Base-by-base conservation (phyloP, 768 basidiomycete genomes). In the Suillus fuscotomentosus region DNA sequence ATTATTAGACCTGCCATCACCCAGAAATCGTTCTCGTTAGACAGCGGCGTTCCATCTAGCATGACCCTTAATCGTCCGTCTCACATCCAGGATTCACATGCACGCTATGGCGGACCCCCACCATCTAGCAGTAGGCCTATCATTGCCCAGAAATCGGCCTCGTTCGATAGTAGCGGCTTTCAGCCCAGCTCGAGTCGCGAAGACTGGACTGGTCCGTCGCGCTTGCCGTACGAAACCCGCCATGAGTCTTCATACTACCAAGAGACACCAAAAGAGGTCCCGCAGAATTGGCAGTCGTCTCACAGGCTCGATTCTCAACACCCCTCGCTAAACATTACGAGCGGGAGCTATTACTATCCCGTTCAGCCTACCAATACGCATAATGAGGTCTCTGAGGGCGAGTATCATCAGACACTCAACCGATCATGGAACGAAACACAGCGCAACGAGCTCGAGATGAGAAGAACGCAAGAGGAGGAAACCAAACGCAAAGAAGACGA, bases 121-220 rank as follows among this genome's bases (percentile, higher is more conserved):
- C 67, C 75, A 0, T 71, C 76, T 4, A 70, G 72, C 14, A 76
- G 70, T 51, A 66, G 76, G 41, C 75, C 75, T 10, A 74, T 74
- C 63, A 64, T 61, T 54, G 66, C 60, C 64, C 76, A 75, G 48
- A 65, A 61, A 27, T 71, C 73, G 3, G 69, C 71, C 62, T 47
- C 64, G 1, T 39, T 55, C 43, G 38, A 68, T 60, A 72, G 73
- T 10, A 72, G 71, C n/a, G 13, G 63, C 3, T 70, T 69, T 22
- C 71, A 70, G 45, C 65, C 70, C 20, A 70, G 67, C 22, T 68
- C 70, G 3, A 45, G 71, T 43, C 39, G 70, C 68, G 60, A 63
- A n/a, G 68, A 63, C 31, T 75, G 70, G 75, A 66, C 56, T 14
- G 10, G 63, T n/a, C 47, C 41, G 0, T 68, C 74, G 1, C 72